Conservation (phyloP, 176 grass and related monocot genomes). For the Guadua angustifolia region DNA sequence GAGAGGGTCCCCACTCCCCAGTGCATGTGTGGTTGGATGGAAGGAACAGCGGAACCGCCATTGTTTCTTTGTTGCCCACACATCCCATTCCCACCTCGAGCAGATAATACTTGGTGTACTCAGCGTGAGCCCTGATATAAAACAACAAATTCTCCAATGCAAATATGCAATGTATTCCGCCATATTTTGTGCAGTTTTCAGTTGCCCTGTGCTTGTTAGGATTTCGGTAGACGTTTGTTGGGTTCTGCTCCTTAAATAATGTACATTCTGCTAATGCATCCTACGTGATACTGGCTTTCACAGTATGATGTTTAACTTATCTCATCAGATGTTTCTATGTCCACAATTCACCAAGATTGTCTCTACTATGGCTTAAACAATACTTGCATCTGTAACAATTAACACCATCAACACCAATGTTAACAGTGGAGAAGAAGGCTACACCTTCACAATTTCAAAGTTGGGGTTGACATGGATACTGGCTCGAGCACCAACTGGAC, state of each 20-base stretch:
- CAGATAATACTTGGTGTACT: conserved; percentile 6
- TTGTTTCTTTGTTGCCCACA: conserved; percentile 41
- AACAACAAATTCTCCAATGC: background rate
- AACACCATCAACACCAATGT: background rate
- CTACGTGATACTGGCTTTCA: conserved; percentile 27
- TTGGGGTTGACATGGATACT: background rate
- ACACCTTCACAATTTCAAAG: background rate
- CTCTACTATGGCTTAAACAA: background rate
- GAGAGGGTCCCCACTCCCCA: conserved; percentile 11
- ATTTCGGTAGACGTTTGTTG: conserved; percentile 46
- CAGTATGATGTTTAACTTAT: background rate
- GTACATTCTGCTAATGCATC: conserved; percentile 37
- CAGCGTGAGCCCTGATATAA: background rate
- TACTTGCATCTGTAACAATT: background rate
- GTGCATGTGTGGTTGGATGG: conserved; percentile 45
- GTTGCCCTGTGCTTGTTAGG: conserved; percentile 17
- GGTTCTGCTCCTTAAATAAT: conserved; percentile 32
- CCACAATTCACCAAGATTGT: conserved; percentile 1
- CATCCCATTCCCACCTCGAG: conserved; percentile 9
- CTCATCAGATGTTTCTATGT: conserved; percentile 38
- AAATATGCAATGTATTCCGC: background rate
- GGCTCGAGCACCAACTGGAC: background rate
- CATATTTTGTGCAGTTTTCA: conserved; percentile 8
- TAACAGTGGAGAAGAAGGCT: conserved; percentile 1
- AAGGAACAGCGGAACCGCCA: conserved; percentile 42